These are phyloP conservation scores for Colletotrichum sp. DNA, from an alignment of 2,329 filamentous ascomycete genomes.

Conservation along the genomic window DNA sequence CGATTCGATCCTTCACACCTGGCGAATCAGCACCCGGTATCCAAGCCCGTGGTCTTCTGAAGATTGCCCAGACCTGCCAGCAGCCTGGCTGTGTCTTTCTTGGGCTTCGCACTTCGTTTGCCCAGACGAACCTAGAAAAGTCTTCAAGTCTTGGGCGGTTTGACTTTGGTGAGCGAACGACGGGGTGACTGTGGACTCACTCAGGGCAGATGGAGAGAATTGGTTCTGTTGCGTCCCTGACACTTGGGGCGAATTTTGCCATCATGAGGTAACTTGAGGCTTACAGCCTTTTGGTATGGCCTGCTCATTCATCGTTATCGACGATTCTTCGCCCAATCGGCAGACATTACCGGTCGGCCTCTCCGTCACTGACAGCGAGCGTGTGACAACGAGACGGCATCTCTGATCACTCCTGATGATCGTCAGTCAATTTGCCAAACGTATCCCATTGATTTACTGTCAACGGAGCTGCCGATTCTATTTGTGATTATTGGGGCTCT, in stretches of 20 bases:
- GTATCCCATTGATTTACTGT: accelerated
- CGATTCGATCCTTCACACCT: neutral
- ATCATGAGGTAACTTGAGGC: neutral
- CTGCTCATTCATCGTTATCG: neutral
- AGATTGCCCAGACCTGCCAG: neutral
- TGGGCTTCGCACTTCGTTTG: neutral
- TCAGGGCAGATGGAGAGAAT: neutral
- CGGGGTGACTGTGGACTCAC: neutral
- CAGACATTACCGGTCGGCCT: neutral
- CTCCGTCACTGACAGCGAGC: neutral
- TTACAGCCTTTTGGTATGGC: neutral
- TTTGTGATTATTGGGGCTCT: neutral
- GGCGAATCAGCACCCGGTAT: neutral
- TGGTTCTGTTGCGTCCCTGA: neutral
- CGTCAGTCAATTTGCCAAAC: neutral
- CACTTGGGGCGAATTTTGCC: neutral
- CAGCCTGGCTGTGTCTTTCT: neutral
- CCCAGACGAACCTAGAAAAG: neutral
- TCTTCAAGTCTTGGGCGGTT: neutral
- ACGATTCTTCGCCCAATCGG: neutral
- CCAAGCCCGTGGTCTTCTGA: neutral
- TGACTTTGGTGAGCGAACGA: neutral
- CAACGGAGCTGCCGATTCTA: neutral
- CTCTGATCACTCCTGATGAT: neutral
- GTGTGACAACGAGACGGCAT: neutral